A percentile compares a stretch with the other conserved stretches of the same genome.
Evolutionary conservation across 2,329 filamentous ascomycete species (phyloP).

Genomic region (Arthrobotrys entomopaga): DNA sequence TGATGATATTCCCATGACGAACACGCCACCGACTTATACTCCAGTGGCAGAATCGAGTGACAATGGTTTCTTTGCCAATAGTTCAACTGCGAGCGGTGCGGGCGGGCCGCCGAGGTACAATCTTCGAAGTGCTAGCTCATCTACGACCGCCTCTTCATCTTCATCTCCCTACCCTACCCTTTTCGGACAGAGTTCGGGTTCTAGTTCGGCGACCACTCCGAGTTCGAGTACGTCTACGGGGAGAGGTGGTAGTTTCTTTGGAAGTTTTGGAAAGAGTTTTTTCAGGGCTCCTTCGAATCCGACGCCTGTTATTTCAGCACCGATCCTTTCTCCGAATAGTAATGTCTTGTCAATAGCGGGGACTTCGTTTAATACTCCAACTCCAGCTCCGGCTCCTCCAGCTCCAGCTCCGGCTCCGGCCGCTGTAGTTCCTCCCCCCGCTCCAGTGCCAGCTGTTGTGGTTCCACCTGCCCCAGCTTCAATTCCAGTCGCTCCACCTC

Average conservation of each 20-base stretch:
- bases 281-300: constrained; percentile 11
- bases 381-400: not conserved
- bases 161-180: not conserved
- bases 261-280: constrained; percentile 25
- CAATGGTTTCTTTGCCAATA: constrained; percentile 32
- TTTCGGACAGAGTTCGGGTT: too few relatives aligned
- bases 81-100: constrained; percentile 8
- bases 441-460: not conserved
- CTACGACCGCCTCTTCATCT: too few relatives aligned
- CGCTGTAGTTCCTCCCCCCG: not conserved
- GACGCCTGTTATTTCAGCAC: not conserved
- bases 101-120: constrained; percentile 32
- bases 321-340: not conserved
- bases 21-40: constrained; percentile 38
- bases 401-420: not conserved
- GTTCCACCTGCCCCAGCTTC: not conserved
- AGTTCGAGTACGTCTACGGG: constrained; percentile 10
- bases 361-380: not conserved
- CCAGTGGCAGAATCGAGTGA: constrained; percentile 24
- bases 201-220: not conserved
- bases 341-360: not conserved
- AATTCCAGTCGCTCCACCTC: not conserved
- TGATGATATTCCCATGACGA: constrained; percentile 39
- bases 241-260: constrained; percentile 24
- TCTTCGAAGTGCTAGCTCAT: constrained; percentile 5